Conservation (phyloP, 2,329 filamentous ascomycete genomes). For the Gyromitra esculenta region DNA sequence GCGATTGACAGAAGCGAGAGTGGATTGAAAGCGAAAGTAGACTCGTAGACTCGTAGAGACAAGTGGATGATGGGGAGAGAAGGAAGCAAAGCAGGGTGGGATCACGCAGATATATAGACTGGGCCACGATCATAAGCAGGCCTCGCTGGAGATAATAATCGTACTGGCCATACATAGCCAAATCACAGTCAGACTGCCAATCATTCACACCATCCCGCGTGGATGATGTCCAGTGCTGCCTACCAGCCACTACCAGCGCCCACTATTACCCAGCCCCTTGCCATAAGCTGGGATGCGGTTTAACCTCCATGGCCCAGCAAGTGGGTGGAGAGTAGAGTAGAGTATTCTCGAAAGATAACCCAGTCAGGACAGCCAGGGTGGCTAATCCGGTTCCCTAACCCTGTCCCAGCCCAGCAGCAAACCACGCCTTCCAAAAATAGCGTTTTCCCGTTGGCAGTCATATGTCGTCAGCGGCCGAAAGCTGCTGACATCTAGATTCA, state of each 20-base stretch:
- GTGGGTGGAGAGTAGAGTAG: neutral
- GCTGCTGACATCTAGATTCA: slow-evolving; percentile 2
- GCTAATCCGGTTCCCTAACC: neutral
- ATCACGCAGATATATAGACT: slow-evolving; percentile 32
- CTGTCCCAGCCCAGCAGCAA: neutral
- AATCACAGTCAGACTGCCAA: slow-evolving; percentile 2
- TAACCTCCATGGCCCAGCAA: slow-evolving; percentile 2
- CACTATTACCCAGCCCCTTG: slow-evolving; percentile 1
- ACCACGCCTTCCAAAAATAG: slow-evolving; percentile 15
- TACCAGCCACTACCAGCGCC: neutral
- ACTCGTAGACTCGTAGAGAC: slow-evolving; percentile 14
- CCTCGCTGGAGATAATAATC: neutral
- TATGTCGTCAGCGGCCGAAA: slow-evolving; percentile 9
- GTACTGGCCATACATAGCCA: neutral
- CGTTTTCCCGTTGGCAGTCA: neutral
- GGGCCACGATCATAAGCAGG: neutral
- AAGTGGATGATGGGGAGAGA: slow-evolving; percentile 10
- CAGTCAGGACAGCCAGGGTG: neutral
- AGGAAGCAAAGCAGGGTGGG: neutral
- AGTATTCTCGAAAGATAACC: slow-evolving; percentile 13
- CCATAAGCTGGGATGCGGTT: slow-evolving; percentile 9
- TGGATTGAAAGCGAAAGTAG: slow-evolving; percentile 10
- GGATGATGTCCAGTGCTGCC: neutral
- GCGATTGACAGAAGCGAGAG: slow-evolving; percentile 29
- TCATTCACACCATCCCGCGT: neutral